phyloP scores from a whole-genome alignment of 2,329 filamentous ascomycete genomes.

The Acarospora socialis region DNA sequence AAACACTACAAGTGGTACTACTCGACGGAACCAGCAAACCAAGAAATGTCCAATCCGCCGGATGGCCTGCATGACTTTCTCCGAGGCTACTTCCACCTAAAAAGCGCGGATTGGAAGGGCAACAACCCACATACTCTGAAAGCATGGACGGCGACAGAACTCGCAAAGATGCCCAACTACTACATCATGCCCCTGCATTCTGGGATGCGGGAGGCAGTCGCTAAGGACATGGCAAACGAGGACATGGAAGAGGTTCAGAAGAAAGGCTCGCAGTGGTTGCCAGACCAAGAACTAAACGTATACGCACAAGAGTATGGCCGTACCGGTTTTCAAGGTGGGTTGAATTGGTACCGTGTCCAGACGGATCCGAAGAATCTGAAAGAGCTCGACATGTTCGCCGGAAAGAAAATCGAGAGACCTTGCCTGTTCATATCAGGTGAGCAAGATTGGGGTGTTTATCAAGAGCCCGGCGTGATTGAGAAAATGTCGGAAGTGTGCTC shows the following conservation, averaged over 20 bases:
- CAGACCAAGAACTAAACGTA: constrained; percentile 41
- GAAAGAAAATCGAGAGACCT: constrained; percentile 46
- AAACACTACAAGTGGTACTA: constrained; percentile 62
- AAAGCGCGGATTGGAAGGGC: constrained; percentile 45
- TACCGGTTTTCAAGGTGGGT: constrained; percentile 49
- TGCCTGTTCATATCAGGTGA: constrained; percentile 47
- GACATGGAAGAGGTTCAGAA: constrained; percentile 29
- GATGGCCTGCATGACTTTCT: constrained; percentile 46
- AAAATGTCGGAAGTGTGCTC: constrained; percentile 38
- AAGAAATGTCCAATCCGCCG: constrained; percentile 33
- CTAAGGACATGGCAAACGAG: constrained; percentile 39
- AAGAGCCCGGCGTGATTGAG: constrained; percentile 50
- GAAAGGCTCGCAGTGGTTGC: constrained; percentile 36
- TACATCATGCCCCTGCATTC: constrained; percentile 49
- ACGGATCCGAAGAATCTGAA: constrained; percentile 35
- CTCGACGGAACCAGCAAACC: constrained; percentile 33
- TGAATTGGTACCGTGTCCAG: constrained; percentile 54
- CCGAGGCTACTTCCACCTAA: constrained; percentile 54
- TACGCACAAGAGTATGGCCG: constrained; percentile 48
- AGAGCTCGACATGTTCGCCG: constrained; percentile 46
- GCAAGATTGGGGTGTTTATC: constrained; percentile 54
- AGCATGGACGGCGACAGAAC: constrained; percentile 41
- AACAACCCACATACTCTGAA: constrained; percentile 41
- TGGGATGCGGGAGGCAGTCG: constrained; percentile 46
- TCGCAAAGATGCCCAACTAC: constrained; percentile 50